phyloP scores from a whole-genome alignment of 305 asterid genomes.

The Striga hermonthica region DNA sequence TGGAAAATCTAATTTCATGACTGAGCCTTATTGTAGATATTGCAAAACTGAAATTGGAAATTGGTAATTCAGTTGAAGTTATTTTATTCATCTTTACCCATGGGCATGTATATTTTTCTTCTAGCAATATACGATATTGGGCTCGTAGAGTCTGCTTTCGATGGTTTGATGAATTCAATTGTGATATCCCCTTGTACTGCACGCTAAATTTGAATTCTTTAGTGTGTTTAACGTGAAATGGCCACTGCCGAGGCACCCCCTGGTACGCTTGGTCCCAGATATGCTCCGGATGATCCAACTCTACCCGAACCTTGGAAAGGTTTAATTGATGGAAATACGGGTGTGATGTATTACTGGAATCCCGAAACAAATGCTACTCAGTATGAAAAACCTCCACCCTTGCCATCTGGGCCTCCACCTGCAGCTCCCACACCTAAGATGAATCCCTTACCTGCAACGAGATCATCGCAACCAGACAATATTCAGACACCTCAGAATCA shows the following conservation, averaged over 20 bases:
- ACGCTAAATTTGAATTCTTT: slow-evolving; percentile 29
- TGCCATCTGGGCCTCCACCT: slow-evolving; percentile 74
- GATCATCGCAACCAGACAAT: slow-evolving; percentile 49
- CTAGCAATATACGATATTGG: neutral
- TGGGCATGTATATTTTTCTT: neutral
- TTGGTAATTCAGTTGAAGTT: neutral
- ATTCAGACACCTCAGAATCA: slow-evolving; percentile 47
- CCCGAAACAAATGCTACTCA: slow-evolving; percentile 90
- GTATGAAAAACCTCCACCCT: slow-evolving; percentile 83
- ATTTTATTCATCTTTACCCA: neutral
- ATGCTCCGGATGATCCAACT: slow-evolving; percentile 91
- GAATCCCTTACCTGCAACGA: slow-evolving; percentile 64
- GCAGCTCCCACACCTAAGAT: slow-evolving; percentile 52
- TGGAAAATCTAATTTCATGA: neutral
- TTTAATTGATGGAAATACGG: slow-evolving; percentile 78
- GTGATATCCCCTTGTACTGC: neutral
- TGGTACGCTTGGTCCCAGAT: slow-evolving; percentile 66
- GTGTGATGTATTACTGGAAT: slow-evolving; percentile 79
- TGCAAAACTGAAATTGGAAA: neutral
- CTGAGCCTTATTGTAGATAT: neutral
- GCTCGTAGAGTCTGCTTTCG: neutral
- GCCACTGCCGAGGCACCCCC: slow-evolving; percentile 66
- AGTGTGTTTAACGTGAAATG: slow-evolving; percentile 45
- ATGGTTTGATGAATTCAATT: slow-evolving; percentile 8
- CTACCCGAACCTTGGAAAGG: slow-evolving; percentile 97